A percentile compares a stretch with the other conserved stretches of the same genome.
Evolutionary conservation across 257 asterid species (phyloP).

Genomic region (Ballota nigra): DNA sequence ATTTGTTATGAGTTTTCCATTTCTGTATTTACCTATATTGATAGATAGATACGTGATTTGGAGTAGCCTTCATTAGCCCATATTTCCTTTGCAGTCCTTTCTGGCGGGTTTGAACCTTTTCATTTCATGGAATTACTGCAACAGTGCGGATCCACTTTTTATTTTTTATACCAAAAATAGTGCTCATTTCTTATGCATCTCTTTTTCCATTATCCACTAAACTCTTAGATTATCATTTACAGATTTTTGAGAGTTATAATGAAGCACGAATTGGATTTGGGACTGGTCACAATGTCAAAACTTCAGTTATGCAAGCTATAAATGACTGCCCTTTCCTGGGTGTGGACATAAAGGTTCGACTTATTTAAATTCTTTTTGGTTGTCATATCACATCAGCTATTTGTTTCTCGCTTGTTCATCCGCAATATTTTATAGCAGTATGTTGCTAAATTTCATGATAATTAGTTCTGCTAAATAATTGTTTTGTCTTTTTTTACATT

Average conservation of each 20-base stretch:
- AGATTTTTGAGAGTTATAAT: slow-evolving; percentile 58
- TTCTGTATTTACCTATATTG: neutral
- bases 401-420: slow-evolving; percentile 10
- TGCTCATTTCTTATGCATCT: slow-evolving; percentile 17
- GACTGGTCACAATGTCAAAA: slow-evolving; percentile 61
- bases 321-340: slow-evolving; percentile 86
- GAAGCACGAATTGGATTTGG: slow-evolving; percentile 91
- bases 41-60: neutral
- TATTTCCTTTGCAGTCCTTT: slow-evolving; percentile 2
- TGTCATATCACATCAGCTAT: slow-evolving; percentile 16
- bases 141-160: neutral
- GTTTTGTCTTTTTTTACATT: slow-evolving; percentile 18
- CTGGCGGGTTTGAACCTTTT: neutral
- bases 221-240: slow-evolving; percentile 35
- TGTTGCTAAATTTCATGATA: slow-evolving; percentile 1
- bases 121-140: slow-evolving; percentile 6
- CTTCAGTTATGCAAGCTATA: slow-evolving; percentile 65
- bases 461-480: slow-evolving; percentile 7
- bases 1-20: neutral
- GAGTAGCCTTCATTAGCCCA: slow-evolving; percentile 12
- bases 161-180: slow-evolving; percentile 8
- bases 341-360: slow-evolving; percentile 58
- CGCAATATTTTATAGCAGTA: neutral
- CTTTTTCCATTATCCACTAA: slow-evolving; percentile 12
- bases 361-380: slow-evolving; percentile 2